Base-by-base conservation (phyloP, 306 rosid species). In the Lathyrus tuberosus region DNA sequence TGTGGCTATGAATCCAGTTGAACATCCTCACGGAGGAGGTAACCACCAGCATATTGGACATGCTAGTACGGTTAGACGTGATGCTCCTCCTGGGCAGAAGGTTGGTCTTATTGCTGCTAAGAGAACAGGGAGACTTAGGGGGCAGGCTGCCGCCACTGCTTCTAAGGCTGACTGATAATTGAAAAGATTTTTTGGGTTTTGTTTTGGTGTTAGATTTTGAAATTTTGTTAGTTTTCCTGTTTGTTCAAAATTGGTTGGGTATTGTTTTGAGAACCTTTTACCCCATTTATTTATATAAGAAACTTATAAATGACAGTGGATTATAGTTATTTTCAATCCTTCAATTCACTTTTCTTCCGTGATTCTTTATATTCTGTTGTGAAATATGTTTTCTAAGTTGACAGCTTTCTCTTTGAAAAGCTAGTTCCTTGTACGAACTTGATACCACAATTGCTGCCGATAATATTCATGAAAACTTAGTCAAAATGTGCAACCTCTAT, bases 11-110 rank as follows among this genome's bases (percentile, higher is more conserved):
- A 90, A 90, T 28, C 96, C 96, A 1, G 96, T 90, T 46, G 93
- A 90, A 82, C 96, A 87, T 90, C 96, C 96, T 62, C 96, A 90
- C 5, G 96, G 96, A 76, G 96, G 96, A 76, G 93, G 96, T 85
- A 90, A 90, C 82, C 96, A 90, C 72, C 96, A 90, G 63, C 96
- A 90, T 18, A 90, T 90, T 70, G 93, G 96, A 0, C 96, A 90
- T 62, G 96, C 96, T 2, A 85, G 91, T 77, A 90, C 91, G 0
- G 93, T 90, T 46, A 78, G 93, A 30, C 88, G 93, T 35, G 91
- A 85, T 80, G 91, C 96, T 37, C 88, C 91, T 62, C 96, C 93
- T 4, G 96, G 96, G 1, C 96, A 89, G 67, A 89, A 87, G 86
- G 96, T 87, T 44, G 93, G 96, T 74, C 96, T 89, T 56, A 89